Conservation (phyloP, 1,284 basidiomycete genomes). For the Paramarasmius palmivorus region DNA sequence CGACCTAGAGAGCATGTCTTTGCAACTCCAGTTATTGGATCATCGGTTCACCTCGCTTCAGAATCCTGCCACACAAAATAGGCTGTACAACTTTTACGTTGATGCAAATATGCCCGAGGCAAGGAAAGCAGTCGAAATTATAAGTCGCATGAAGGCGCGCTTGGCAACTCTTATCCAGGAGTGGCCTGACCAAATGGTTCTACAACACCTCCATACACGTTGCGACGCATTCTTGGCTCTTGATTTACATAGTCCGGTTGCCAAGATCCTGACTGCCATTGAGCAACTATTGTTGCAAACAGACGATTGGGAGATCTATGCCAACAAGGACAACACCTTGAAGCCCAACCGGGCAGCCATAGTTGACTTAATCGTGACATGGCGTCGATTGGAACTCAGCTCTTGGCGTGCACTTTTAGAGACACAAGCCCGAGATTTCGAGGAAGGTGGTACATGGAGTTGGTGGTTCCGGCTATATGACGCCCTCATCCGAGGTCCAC, state of each 20-base stretch:
- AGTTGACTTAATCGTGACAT: conserved; percentile 80
- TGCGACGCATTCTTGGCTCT: conserved; percentile 73
- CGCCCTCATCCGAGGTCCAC: conserved; percentile 66
- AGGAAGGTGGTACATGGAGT: conserved; percentile 56
- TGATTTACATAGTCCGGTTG: conserved; percentile 73
- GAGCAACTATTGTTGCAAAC: conserved; percentile 88
- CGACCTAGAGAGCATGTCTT: conserved; percentile 48
- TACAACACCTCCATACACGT: conserved; percentile 81
- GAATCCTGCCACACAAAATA: conserved; percentile 14
- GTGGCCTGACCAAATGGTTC: conserved; percentile 98
- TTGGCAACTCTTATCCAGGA: conserved; percentile 67
- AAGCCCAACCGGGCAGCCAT: conserved; percentile 67
- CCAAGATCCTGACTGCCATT: conserved; percentile 81
- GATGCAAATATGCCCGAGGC: conserved; percentile 75
- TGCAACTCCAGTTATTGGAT: conserved; percentile 48
- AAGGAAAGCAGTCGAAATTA: conserved; percentile 55
- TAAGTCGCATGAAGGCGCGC: conserved; percentile 54
- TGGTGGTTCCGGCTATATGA: conserved; percentile 97
- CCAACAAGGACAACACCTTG: conserved; percentile 85
- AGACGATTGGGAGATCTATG: conserved; percentile 97
- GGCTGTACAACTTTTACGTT: conserved; percentile 75
- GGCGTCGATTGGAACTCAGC: conserved; percentile 88
- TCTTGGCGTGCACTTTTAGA: conserved; percentile 88
- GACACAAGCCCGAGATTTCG: conserved; percentile 65
- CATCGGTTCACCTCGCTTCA: conserved; percentile 33